Evolutionary conservation across 2,329 filamentous ascomycete species (phyloP).

Genomic region (Xylariaceae sp.): DNA sequence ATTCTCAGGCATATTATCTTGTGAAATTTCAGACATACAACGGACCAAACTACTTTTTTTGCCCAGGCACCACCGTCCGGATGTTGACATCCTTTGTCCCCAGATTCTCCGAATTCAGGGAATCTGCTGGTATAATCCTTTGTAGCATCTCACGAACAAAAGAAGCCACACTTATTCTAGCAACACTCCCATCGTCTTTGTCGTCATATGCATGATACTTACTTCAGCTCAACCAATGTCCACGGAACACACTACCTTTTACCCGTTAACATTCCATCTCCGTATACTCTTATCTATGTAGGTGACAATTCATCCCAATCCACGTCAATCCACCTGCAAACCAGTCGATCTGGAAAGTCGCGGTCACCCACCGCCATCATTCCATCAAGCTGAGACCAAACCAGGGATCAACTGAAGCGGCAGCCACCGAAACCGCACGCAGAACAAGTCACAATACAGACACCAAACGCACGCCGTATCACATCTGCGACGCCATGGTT

Average conservation of each 20-base stretch:
- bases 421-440: no score
- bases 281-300: no score
- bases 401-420: no score
- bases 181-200: not conserved
- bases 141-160: not conserved
- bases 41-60: not conserved
- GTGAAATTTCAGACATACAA: not conserved
- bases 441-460: no score
- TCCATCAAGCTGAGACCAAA: no score
- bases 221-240: not conserved
- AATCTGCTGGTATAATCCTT: not conserved
- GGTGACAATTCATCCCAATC: no score
- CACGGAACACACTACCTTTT: not conserved
- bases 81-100: not conserved
- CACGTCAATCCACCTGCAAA: no score
- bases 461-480: no score
- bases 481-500: no score
- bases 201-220: not conserved
- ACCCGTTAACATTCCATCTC: not conserved
- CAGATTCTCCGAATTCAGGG: not conserved
- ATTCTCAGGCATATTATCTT: not conserved
- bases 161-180: not conserved
- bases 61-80: not conserved
- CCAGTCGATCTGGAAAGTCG: no score
- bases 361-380: no score